Evolutionary conservation across 768 basidiomycete genomes (phyloP).

Genomic region (Gloeopeniophorella convolvens): DNA sequence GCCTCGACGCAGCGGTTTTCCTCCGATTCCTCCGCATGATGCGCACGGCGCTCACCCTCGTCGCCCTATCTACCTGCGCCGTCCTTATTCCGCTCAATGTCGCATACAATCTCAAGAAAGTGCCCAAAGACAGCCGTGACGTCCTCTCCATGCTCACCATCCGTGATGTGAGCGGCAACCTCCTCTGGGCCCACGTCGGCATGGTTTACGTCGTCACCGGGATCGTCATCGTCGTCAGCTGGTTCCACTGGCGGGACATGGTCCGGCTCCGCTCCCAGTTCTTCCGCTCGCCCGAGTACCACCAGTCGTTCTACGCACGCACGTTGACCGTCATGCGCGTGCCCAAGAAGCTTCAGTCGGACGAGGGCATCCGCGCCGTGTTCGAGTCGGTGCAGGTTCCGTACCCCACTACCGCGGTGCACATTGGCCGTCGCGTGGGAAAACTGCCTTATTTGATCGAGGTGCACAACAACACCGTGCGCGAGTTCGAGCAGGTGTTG

Average conservation of each 20-base stretch:
- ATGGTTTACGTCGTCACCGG: conserved; percentile 76
- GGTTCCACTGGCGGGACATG: conserved; percentile 72
- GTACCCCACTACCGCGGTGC: conserved; percentile 87
- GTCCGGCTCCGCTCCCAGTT: conserved; percentile 73
- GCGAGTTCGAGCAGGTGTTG: conserved; percentile 81
- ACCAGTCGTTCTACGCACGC: conserved; percentile 86
- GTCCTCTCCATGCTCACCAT: conserved; percentile 79
- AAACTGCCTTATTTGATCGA: conserved; percentile 87
- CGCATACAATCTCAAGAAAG: conserved; percentile 70
- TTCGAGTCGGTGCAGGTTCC: conserved; percentile 69
- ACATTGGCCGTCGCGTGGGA: conserved; percentile 83
- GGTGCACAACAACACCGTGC: conserved; percentile 89
- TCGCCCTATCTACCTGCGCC: conserved; percentile 59
- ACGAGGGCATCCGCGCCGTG: conserved; percentile 73
- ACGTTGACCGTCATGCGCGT: conserved; percentile 81
- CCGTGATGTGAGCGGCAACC: conserved; percentile 64
- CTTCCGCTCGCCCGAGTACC: conserved; percentile 88
- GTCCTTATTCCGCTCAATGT: conserved; percentile 85
- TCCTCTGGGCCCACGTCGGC: conserved; percentile 80
- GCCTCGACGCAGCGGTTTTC: conserved; percentile 89
- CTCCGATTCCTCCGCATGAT: conserved; percentile 87
- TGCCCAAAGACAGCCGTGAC: conserved; percentile 46
- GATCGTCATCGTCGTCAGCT: conserved; percentile 65
- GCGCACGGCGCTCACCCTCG: conserved; percentile 60
- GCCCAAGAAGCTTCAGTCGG: conserved; percentile 73